A percentile compares a stretch with the other conserved stretches of the same genome.
Conservation (phyloP, 345 rosid genomes). For the Syzygium oleosum region DNA sequence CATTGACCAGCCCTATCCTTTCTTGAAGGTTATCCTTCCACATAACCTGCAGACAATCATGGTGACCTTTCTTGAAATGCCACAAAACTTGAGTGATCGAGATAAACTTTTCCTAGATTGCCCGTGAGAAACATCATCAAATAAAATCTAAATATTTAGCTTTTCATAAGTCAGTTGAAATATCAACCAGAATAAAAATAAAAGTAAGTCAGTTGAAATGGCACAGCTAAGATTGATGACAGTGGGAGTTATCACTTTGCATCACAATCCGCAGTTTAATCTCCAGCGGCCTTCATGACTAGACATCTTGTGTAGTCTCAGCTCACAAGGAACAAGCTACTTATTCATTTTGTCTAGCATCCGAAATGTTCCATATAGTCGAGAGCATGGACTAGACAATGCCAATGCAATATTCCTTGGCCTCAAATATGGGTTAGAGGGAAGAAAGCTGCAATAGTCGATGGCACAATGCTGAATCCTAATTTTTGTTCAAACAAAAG, state of each 20-base stretch:
- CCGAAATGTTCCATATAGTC: neutral
- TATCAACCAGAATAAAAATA: too few species aligned
- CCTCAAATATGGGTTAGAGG: neutral
- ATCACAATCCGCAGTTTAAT: neutral
- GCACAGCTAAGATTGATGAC: neutral
- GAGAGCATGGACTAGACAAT: neutral
- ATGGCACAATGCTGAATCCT: neutral
- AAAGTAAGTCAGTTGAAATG: neutral
- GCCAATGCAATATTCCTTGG: neutral
- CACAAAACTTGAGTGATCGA: neutral
- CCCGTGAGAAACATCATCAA: neutral
- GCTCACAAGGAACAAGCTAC: neutral
- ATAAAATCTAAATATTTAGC: neutral
- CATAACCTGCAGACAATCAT: constrained; percentile 2
- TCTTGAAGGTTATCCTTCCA: neutral
- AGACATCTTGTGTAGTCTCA: neutral
- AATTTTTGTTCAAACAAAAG: neutral
- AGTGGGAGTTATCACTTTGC: neutral
- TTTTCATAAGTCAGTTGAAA: neutral
- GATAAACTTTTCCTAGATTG: neutral
- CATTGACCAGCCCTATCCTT: constrained; percentile 7
- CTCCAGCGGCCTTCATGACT: neutral
- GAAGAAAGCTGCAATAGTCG: neutral
- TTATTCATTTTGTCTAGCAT: neutral
- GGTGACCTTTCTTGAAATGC: neutral